A percentile compares a stretch with the other conserved stretches of the same genome.
Conservation (phyloP, 2,329 filamentous ascomycete species). For the Hypoxylon sp. region DNA sequence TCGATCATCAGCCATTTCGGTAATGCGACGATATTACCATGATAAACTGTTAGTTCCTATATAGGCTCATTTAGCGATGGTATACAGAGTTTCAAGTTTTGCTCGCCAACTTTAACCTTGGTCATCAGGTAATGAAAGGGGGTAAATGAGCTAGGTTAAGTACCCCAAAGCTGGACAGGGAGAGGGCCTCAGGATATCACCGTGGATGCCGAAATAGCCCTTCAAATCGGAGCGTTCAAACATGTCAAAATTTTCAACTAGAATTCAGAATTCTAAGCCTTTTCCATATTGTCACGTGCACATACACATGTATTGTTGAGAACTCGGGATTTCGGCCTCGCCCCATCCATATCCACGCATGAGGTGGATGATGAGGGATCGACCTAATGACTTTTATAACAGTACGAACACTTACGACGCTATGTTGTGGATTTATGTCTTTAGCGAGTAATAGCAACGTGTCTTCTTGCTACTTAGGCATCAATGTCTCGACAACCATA, state of each 20-base stretch:
- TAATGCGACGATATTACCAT: background rate
- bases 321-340: slow-evolving; percentile 54
- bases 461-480: background rate
- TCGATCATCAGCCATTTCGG: background rate
- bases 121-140: too few relatives aligned
- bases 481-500: slow-evolving; percentile 11
- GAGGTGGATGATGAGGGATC: slow-evolving; percentile 57
- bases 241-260: too few relatives aligned
- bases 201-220: too few relatives aligned
- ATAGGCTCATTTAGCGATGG: too few relatives aligned
- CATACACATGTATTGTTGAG: slow-evolving; percentile 53
- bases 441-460: slow-evolving; percentile 30
- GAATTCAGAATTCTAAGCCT: too few relatives aligned
- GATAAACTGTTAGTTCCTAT: background rate
- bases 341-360: slow-evolving; percentile 64
- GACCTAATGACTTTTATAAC: slow-evolving; percentile 47
- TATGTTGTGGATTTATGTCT: slow-evolving; percentile 39
- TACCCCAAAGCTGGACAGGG: too few relatives aligned
- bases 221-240: too few relatives aligned
- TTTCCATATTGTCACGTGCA: too few relatives aligned
- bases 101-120: too few relatives aligned
- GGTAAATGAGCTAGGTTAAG: too few relatives aligned
- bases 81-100: too few relatives aligned
- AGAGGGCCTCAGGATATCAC: too few relatives aligned
- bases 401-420: slow-evolving; percentile 31